Conservation (phyloP, 2,329 filamentous ascomycete genomes). For the Diaporthe caulivora region DNA sequence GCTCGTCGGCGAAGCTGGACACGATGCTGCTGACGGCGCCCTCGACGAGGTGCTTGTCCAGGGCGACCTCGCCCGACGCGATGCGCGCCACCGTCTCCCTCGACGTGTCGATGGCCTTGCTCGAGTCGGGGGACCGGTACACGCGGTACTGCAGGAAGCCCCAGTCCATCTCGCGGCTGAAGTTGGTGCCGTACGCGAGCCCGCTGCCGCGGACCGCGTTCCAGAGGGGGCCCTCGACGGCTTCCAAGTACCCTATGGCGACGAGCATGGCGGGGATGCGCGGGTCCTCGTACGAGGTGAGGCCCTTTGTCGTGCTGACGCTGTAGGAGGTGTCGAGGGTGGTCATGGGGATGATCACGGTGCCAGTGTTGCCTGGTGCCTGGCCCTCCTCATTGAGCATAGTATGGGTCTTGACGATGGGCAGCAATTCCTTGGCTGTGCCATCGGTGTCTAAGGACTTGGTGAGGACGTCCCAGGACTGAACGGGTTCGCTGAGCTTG, state of each 20-base stretch:
- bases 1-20: conserved; percentile 86
- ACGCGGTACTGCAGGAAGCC: conserved; percentile 87
- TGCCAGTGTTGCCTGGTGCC: conserved; percentile 78
- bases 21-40: conserved; percentile 93
- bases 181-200: conserved; percentile 89
- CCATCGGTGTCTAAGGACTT: conserved; percentile 58
- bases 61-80: conserved; percentile 75
- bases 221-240: conserved; percentile 95
- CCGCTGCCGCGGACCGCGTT: conserved; percentile 92
- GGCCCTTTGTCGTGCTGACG: conserved; percentile 79
- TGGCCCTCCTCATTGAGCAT: conserved; percentile 82
- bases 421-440: conserved; percentile 66
- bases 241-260: conserved; percentile 89
- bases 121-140: conserved; percentile 90
- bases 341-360: conserved; percentile 88
- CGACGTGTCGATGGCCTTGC: conserved; percentile 85
- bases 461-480: conserved; percentile 79
- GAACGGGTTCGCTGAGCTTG: conserved; percentile 80
- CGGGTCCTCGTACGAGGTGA: conserved; percentile 81
- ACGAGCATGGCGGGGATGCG: conserved; percentile 87
- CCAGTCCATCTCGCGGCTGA: conserved; percentile 81
- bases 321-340: conserved; percentile 94
- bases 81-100: conserved; percentile 81
- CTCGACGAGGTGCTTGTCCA: conserved; percentile 87
- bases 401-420: conserved; percentile 77